These are phyloP conservation scores for Cryphonectria nitschkei DNA, from an alignment of 2,329 filamentous ascomycete species.

Conservation along the genomic window DNA sequence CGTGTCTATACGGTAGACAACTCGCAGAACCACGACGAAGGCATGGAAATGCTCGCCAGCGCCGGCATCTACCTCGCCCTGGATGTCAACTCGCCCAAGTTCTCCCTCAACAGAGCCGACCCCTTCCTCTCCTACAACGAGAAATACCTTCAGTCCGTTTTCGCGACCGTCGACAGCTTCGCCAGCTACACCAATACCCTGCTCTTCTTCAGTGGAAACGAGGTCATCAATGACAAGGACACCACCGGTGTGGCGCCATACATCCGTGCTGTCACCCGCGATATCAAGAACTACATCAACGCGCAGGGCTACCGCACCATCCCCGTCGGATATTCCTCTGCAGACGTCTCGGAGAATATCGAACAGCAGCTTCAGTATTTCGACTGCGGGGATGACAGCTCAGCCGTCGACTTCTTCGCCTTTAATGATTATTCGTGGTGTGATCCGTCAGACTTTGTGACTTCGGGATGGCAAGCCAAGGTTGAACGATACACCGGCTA, in stretches of 20 bases:
- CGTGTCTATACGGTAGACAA: slow-evolving; percentile 95
- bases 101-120: slow-evolving; percentile 80
- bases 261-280: slow-evolving; percentile 78
- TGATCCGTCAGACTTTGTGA: slow-evolving; percentile 69
- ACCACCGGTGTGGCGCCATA: slow-evolving; percentile 71
- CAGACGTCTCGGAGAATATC: slow-evolving; percentile 84
- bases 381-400: slow-evolving; percentile 86
- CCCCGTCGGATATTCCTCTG: slow-evolving; percentile 76
- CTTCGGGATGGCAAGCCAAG: slow-evolving; percentile 84
- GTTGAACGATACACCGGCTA: slow-evolving; percentile 86
- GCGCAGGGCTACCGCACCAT: slow-evolving; percentile 64
- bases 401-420: slow-evolving; percentile 85
- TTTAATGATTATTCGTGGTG: slow-evolving; percentile 88
- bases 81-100: slow-evolving; percentile 87
- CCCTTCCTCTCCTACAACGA: slow-evolving; percentile 81
- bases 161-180: slow-evolving; percentile 86
- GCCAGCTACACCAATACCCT: slow-evolving; percentile 83
- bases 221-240: slow-evolving; percentile 72
- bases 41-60: slow-evolving; percentile 79
- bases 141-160: slow-evolving; percentile 80
- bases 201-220: slow-evolving; percentile 82
- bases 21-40: slow-evolving; percentile 76
- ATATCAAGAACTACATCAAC: slow-evolving; percentile 72
- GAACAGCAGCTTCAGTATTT: slow-evolving; percentile 87
- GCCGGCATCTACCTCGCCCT: slow-evolving; percentile 91